Percentiles rank a stretch among this genome's conserved stretches.
phyloP scores from a whole-genome alignment of 1,139 yeast species.

The Geotrichum candidum region DNA sequence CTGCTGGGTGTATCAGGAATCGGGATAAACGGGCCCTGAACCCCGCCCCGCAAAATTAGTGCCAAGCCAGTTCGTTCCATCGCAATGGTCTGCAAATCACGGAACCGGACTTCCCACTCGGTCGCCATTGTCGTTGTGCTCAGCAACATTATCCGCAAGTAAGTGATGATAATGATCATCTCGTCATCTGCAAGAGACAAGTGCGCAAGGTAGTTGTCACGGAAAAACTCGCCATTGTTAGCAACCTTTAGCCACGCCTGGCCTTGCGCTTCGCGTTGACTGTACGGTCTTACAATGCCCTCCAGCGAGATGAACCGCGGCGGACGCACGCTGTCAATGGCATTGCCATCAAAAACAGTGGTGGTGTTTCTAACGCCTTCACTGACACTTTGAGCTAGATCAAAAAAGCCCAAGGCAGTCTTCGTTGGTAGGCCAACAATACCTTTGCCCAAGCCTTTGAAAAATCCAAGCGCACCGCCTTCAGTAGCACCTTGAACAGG shows the following conservation, averaged over 20 bases:
- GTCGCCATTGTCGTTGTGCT: constrained; percentile 55
- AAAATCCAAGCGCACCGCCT: constrained; percentile 86
- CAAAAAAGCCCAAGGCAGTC: constrained; percentile 92
- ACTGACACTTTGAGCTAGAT: constrained; percentile 84
- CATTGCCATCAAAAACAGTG: constrained; percentile 78
- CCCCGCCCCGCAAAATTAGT: constrained; percentile 53
- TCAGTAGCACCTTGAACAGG: constrained; percentile 83
- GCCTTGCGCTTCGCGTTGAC: constrained; percentile 86
- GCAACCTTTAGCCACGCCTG: constrained; percentile 84
- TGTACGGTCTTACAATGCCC: constrained; percentile 65
- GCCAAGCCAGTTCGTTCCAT: constrained; percentile 77
- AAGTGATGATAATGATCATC: constrained; percentile 69
- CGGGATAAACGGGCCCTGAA: constrained; percentile 73
- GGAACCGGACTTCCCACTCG: constrained; percentile 62
- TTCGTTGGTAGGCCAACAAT: constrained; percentile 91
- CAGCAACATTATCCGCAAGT: constrained; percentile 61
- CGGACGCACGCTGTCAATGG: constrained; percentile 71
- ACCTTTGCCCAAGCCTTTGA: constrained; percentile 93
- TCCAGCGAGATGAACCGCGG: constrained; percentile 72
- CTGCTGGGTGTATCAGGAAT: constrained; percentile 63
- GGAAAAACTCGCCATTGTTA: constrained; percentile 69
- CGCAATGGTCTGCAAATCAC: constrained; percentile 59
- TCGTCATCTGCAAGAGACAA: constrained; percentile 67
- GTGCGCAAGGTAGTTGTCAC: constrained; percentile 80
- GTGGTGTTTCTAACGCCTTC: constrained; percentile 94